Percentiles rank a stretch among this genome's conserved stretches.
Conservation (phyloP, 345 rosid genomes). For the Brassica nigra region DNA sequence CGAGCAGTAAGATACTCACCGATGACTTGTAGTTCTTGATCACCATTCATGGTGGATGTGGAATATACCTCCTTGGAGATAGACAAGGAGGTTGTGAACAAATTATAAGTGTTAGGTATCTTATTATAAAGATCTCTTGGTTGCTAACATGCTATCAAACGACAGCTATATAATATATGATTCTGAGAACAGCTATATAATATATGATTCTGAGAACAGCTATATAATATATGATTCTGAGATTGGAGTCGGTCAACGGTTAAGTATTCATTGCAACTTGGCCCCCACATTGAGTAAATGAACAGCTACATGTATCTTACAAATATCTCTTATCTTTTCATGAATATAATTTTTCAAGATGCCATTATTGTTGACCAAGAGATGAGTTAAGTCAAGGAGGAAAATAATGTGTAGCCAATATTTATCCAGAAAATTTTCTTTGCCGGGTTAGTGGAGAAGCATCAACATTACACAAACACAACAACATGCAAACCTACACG, state of each 20-base stretch:
- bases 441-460: slow-evolving; percentile 14
- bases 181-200: neutral
- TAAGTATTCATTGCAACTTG: slow-evolving; percentile 6
- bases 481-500: slow-evolving; percentile 3
- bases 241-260: slow-evolving; percentile 13
- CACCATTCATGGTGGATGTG: slow-evolving; percentile 32
- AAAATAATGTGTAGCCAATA: neutral
- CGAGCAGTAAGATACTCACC: slow-evolving; percentile 27
- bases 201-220: neutral
- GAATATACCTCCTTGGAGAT: slow-evolving; percentile 17
- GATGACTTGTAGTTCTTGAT: slow-evolving; percentile 44
- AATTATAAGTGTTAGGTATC: slow-evolving; percentile 4
- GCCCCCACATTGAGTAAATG: slow-evolving; percentile 20
- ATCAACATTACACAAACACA: neutral
- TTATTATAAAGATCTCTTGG: slow-evolving; percentile 6
- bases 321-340: neutral
- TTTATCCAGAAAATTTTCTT: neutral
- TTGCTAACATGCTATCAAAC: slow-evolving; percentile 12
- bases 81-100: slow-evolving; percentile 2
- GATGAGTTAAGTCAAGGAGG: neutral
- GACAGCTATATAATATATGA: slow-evolving; percentile 1
- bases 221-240: slow-evolving; percentile 1
- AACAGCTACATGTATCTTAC: neutral
- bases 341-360: neutral
- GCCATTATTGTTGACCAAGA: slow-evolving; percentile 25